Base-by-base conservation (phyloP, 2,329 filamentous ascomycete genomes). In the Thielaviopsis euricoi region DNA sequence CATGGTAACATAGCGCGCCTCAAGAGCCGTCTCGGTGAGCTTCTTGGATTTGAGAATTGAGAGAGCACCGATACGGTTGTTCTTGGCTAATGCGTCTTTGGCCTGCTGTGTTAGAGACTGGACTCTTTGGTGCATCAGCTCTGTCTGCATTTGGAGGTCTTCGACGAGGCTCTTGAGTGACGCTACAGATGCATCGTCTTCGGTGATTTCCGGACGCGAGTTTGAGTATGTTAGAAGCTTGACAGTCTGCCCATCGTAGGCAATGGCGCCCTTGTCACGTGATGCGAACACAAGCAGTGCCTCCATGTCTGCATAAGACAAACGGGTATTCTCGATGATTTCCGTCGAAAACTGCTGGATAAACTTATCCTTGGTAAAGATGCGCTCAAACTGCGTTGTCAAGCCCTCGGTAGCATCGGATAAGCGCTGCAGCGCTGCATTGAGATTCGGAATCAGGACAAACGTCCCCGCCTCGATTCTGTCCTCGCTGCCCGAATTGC, bases 1-100 rank as follows among this genome's bases (percentile, higher is more conserved):
- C 1, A 95, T 77, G 0, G 87, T 87, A 9, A 83, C 82, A 29
- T 84, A 81, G 13, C 90, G 82, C 62, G 82, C 81, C 29, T 80
- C 74, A 0, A 97, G 76, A 12, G 83, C 86, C 2, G 79, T 73
- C 68, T 96, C 89, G 26, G 86, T 83, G 7, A 87, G 73, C 69
- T 93, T 96, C 73, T 89, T 95, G 5, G 83, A 86, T 55, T 85
- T 84, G 13, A 98, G 77, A 0, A 88, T 83, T 0, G 86, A 84
- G 33, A 91, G 77, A 10, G 91, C 93, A 0, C 83, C 77, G 23
- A 86, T 72, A 51, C 81, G 79, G 67, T 94, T 90, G 67, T 90
- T 88, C 52, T 78, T 77, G 4, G 74, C 72, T 0, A 95, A 81
- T 0, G 89, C 86, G 22, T 78, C 75, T 61, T 85, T 84, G 0